A percentile compares a stretch with the other conserved stretches of the same genome.
Conservation (phyloP, 2,329 filamentous ascomycete genomes). For the Diaporthe capsici region DNA sequence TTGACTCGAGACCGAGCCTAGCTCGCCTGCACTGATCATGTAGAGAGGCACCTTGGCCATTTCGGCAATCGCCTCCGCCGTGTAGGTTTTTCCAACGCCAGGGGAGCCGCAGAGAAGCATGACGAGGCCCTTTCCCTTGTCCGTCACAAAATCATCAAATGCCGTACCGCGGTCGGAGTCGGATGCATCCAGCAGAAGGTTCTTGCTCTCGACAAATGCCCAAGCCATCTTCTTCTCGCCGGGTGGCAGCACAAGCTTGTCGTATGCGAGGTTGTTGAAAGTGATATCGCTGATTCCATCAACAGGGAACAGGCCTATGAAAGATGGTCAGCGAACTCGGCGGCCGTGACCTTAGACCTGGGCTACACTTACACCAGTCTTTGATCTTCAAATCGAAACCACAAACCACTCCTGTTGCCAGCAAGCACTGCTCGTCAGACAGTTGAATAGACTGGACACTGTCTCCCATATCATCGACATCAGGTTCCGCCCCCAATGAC, state of each 20-base stretch:
- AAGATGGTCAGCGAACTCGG: neutral
- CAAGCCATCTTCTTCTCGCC: slow-evolving; percentile 57
- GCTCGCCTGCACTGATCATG: slow-evolving; percentile 55
- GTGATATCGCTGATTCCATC: slow-evolving; percentile 48
- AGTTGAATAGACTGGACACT: neutral
- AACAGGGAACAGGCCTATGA: neutral
- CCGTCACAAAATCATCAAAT: slow-evolving; percentile 43
- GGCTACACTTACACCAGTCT: slow-evolving; percentile 6
- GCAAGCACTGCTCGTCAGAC: neutral
- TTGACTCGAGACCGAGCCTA: slow-evolving; percentile 51
- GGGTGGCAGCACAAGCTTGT: slow-evolving; percentile 43
- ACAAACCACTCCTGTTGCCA: neutral
- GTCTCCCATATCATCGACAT: neutral
- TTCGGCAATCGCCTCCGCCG: slow-evolving; percentile 52
- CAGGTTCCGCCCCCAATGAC: neutral
- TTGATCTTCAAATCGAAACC: slow-evolving; percentile 16
- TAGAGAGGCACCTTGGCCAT: slow-evolving; percentile 55
- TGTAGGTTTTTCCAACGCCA: slow-evolving; percentile 33
- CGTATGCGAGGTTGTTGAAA: slow-evolving; percentile 62
- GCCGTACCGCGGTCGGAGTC: neutral
- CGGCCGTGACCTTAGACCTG: no score
- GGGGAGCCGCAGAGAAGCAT: slow-evolving; percentile 31
- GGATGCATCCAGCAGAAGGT: neutral
- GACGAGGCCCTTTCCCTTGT: slow-evolving; percentile 42
- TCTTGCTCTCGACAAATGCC: slow-evolving; percentile 24